phyloP scores from a whole-genome alignment of 208 protist genomes.

The Leishmania guyanensis region DNA sequence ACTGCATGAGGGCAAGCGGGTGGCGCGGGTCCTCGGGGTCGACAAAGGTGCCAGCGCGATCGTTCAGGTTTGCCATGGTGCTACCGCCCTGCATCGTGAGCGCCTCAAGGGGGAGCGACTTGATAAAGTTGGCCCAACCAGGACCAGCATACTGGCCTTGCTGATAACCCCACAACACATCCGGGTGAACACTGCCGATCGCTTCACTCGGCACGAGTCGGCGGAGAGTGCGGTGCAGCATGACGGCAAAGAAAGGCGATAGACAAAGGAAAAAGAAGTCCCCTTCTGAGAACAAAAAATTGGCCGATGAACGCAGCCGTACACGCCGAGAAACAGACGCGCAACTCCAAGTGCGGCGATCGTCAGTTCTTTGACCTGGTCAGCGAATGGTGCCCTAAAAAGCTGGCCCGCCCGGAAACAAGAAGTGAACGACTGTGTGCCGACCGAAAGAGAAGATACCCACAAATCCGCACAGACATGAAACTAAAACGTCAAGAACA shows the following conservation, averaged over 20 bases:
- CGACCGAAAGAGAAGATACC: neutral
- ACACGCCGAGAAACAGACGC: neutral
- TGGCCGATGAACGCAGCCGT: neutral
- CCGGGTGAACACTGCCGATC: slow-evolving; percentile 81
- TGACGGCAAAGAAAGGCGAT: slow-evolving; percentile 11
- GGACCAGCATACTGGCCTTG: slow-evolving; percentile 81
- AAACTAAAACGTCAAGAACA: neutral
- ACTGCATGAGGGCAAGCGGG: slow-evolving; percentile 71
- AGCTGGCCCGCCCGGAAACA: neutral
- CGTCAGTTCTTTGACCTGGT: neutral
- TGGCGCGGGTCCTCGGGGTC: slow-evolving; percentile 88
- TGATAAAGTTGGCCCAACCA: slow-evolving; percentile 77
- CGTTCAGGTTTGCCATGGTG: slow-evolving; percentile 79
- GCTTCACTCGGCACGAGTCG: slow-evolving; percentile 48
- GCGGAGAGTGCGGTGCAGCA: slow-evolving; percentile 68
- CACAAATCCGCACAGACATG: neutral
- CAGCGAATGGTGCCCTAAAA: neutral
- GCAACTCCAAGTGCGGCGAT: neutral
- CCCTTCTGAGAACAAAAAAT: neutral
- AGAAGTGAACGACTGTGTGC: neutral
- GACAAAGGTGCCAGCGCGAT: slow-evolving; percentile 71
- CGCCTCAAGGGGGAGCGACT: slow-evolving; percentile 71
- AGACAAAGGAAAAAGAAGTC: neutral
- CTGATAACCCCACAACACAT: slow-evolving; percentile 85
- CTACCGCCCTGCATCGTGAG: slow-evolving; percentile 77